Evolutionary conservation across 2,329 filamentous ascomycete genomes (phyloP).

Genomic region (Claviceps citrina): DNA sequence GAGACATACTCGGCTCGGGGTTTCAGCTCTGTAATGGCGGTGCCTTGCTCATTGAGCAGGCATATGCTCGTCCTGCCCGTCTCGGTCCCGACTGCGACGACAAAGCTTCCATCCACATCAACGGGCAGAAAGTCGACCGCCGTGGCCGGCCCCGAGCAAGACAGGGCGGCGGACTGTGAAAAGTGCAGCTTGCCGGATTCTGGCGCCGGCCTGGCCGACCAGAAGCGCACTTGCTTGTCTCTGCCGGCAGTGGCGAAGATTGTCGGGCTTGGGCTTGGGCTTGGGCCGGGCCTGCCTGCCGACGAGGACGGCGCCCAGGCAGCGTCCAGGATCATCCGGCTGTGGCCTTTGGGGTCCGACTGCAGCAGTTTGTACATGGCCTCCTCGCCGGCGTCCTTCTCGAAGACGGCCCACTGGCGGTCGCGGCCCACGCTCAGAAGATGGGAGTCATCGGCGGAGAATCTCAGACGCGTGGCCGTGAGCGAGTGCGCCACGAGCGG

Average conservation of each 20-base stretch:
- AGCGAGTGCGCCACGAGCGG: slow-evolving; percentile 72
- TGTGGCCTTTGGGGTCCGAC: slow-evolving; percentile 69
- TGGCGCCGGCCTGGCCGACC: slow-evolving; percentile 29
- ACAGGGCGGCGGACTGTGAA: slow-evolving; percentile 35
- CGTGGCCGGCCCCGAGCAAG: slow-evolving; percentile 47
- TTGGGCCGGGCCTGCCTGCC: too few species aligned
- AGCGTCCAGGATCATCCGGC: slow-evolving; percentile 80
- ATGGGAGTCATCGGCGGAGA: slow-evolving; percentile 57
- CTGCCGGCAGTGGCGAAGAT: slow-evolving; percentile 77
- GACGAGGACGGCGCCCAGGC: slow-evolving; percentile 69
- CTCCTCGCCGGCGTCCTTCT: slow-evolving; percentile 26
- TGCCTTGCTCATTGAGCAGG: slow-evolving; percentile 23
- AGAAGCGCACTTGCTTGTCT: slow-evolving; percentile 71
- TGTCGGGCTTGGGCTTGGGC: too few species aligned
- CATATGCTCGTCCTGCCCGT: slow-evolving; percentile 31
- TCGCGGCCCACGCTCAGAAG: slow-evolving; percentile 84
- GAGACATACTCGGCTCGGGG: slow-evolving; percentile 25
- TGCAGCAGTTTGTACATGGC: slow-evolving; percentile 41
- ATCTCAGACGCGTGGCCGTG: slow-evolving; percentile 69
- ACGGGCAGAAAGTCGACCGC: slow-evolving; percentile 49
- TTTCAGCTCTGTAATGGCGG: slow-evolving; percentile 22
- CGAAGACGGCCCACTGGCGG: slow-evolving; percentile 77
- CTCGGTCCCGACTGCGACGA: slow-evolving; percentile 45
- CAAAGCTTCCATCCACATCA: slow-evolving; percentile 14
- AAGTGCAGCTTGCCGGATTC: slow-evolving; percentile 27